These are phyloP conservation scores for Heliamphora ciliata DNA, from an alignment of 179 eudicot species.

Conservation along the genomic window DNA sequence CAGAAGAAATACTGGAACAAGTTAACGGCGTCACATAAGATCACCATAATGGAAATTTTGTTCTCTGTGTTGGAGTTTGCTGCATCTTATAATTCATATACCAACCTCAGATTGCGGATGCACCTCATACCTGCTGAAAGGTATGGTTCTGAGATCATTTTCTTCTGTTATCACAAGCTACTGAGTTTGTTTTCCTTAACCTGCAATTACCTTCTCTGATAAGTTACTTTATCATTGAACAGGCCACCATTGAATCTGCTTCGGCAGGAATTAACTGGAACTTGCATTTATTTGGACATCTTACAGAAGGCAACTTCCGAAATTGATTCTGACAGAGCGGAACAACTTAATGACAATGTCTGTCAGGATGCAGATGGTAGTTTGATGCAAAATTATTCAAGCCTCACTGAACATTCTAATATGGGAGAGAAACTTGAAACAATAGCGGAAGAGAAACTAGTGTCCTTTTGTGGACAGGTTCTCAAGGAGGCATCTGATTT, in stretches of 20 bases:
- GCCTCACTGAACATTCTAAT: constrained; percentile 14
- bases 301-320: constrained; percentile 73
- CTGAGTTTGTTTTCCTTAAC: constrained; percentile 24
- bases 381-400: constrained; percentile 15
- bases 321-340: constrained; percentile 25
- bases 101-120: constrained; percentile 82
- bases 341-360: constrained; percentile 21
- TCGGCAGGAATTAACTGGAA: constrained; percentile 91
- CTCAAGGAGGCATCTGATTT: constrained; percentile 91
- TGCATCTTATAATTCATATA: constrained; percentile 83
- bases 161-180: background rate
- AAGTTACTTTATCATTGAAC: constrained; percentile 24
- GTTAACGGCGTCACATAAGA: constrained; percentile 69
- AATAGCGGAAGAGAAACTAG: constrained; percentile 84
- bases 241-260: constrained; percentile 95
- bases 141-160: constrained; percentile 18
- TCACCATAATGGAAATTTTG: constrained; percentile 70
- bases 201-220: constrained; percentile 10
- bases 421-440: constrained; percentile 46
- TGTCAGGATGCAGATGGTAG: constrained; percentile 20
- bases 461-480: constrained; percentile 79
- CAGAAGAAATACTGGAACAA: constrained; percentile 91
- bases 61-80: constrained; percentile 79
- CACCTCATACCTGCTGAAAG: constrained; percentile 74
- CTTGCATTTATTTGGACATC: constrained; percentile 81